Evolutionary conservation across 2,329 filamentous ascomycete species (phyloP), one percentile per base, ranked within the genome.

Genomic region (Venturia oleaginea): DNA sequence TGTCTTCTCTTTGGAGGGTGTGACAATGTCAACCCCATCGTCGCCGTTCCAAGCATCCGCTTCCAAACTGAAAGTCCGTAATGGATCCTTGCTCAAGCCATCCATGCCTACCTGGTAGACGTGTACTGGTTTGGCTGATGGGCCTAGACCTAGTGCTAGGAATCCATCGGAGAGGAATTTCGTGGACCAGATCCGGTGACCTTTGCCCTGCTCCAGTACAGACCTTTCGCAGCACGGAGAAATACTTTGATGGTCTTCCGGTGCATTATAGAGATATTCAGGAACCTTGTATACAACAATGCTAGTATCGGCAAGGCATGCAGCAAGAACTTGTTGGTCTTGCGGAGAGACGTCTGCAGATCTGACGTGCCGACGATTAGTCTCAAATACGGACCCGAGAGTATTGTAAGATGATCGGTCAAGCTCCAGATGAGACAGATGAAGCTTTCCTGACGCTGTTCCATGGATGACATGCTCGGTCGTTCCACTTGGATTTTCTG

Each of bases 371-470:
- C 51, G 32, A 19, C 63, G 34, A 15, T 38, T 13, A 5, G 63
- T 64, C 17, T 64, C 63, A 38, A 60, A 64, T 2, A 61, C 24
- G 10, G 34, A 48, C 15, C 54, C 54, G 17, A 64, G 37, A n/a
- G 54, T 61, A 30, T 61, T 64, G 19, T 54, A 59, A 46, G 63
- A 66, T 66, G 40, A 63, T 71, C 32, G 70, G 68, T n/a, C 70
- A 68, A 34, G 68, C 69, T 63, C 62, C 43, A 75, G 24, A 38
- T 72, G 51, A 68, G 79, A 66, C 71, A 76, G 66, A 27, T 76
- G 72, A 54, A 86, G 72, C 59, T 82, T 78, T 13, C 83, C 83
- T 68, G 81, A 82, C 24, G 83, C 80, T 55, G 83, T 83, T 6
- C 83, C 83, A 59, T 83, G 78, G 4, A 86, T 77, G 34, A 86